Evolutionary conservation across 441 rosid genomes (phyloP).

Genomic region (Populus hybrid): DNA sequence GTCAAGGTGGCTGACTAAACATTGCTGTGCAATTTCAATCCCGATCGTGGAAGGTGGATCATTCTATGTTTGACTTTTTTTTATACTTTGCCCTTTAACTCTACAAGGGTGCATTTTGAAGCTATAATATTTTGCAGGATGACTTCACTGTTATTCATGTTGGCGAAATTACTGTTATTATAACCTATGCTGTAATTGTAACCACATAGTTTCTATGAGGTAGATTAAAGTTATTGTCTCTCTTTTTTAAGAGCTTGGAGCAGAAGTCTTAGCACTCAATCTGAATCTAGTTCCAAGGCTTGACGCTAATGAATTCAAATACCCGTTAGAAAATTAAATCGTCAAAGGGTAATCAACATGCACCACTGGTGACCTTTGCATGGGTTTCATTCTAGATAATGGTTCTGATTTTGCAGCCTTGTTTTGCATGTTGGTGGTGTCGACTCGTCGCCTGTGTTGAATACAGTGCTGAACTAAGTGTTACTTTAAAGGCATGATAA

Average conservation of each 20-base stretch:
- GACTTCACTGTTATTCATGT: constrained; percentile 5
- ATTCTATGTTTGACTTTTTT: constrained; percentile 9
- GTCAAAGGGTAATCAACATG: no score
- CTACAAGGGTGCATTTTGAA: constrained; percentile 7
- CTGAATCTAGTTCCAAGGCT: neutral
- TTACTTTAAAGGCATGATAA: neutral
- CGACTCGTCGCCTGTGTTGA: neutral
- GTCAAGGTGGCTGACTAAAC: constrained; percentile 35
- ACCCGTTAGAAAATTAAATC: neutral
- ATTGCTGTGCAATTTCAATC: neutral
- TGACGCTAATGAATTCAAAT: neutral
- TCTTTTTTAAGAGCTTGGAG: neutral
- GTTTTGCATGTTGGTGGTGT: neutral
- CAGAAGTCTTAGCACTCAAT: neutral
- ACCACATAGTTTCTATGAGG: neutral
- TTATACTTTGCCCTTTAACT: neutral
- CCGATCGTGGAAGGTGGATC: neutral
- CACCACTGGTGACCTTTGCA: neutral
- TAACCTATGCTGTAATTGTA: constrained; percentile 1
- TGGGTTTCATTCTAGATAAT: neutral
- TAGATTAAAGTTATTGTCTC: neutral
- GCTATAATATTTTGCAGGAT: constrained; percentile 21
- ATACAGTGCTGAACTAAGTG: neutral
- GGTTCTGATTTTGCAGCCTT: neutral
- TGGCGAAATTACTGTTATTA: constrained; percentile 4